A percentile compares a stretch with the other conserved stretches of the same genome.
phyloP scores from a whole-genome alignment of 2,329 filamentous ascomycete genomes.

The Elsinoe perseae region DNA sequence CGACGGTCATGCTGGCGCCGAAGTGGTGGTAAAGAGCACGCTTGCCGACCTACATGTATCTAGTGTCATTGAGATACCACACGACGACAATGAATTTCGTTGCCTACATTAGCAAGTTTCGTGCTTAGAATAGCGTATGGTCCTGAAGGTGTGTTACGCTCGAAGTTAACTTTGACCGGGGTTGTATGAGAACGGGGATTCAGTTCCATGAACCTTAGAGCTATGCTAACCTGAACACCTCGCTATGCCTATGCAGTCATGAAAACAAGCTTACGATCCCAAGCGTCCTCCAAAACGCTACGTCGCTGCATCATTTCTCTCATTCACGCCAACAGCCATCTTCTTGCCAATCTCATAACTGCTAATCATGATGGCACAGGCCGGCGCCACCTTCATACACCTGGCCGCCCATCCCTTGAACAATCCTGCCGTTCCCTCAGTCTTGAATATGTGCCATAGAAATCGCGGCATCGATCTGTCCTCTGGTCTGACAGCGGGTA shows the following conservation, averaged over 20 bases:
- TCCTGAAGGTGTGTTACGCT: too few relatives aligned
- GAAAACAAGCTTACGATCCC: not conserved
- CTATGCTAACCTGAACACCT: not conserved
- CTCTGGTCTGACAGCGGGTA: conserved; percentile 49
- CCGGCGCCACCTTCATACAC: conserved; percentile 88
- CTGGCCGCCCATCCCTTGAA: conserved; percentile 89
- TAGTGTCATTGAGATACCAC: conserved; percentile 1
- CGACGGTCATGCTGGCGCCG: not conserved
- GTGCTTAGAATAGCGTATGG: too few relatives aligned
- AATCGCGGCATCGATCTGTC: conserved; percentile 71
- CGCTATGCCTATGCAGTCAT: not conserved
- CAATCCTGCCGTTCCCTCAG: conserved; percentile 71
- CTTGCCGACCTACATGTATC: not conserved
- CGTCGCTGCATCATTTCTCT: conserved; percentile 32
- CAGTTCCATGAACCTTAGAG: not conserved
- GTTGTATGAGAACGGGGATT: not conserved
- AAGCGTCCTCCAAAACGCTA: not conserved
- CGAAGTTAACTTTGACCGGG: too few relatives aligned
- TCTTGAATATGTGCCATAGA: conserved; percentile 82
- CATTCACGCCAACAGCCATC: conserved; percentile 69
- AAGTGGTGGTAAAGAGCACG: not conserved
- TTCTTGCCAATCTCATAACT: conserved; percentile 95
- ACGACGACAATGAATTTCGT: conserved; percentile 12
- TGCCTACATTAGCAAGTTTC: not conserved
- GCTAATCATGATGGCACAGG: conserved; percentile 98